Base-by-base conservation (phyloP, 768 basidiomycete species). In the Mycena venus region DNA sequence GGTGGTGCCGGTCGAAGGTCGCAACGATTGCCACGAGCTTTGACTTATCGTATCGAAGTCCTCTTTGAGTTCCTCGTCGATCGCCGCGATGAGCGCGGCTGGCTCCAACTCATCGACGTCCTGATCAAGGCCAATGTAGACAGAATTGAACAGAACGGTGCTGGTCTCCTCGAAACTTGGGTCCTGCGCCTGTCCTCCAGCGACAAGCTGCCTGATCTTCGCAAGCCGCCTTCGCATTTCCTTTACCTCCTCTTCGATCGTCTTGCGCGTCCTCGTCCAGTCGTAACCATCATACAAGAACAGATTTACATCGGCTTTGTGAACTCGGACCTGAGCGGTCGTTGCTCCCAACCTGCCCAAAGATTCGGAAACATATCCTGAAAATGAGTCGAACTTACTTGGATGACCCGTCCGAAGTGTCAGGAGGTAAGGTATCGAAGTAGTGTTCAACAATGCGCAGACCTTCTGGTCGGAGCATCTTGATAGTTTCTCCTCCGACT, bases 261-360 rank as follows among this genome's bases (percentile, higher is more conserved):
- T 90, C 83, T 89, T 93, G 36, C 98, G 92, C 4, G 98, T 99
- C 59, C 88, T 88, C 2, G 80, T 83, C 97, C 98, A 99, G 80
- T 99, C 98, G 78, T 97, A 99, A 2, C 98, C 98, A 69, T 97
- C 96, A 79, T 98, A 95, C 4, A 99, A 88, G 63, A 92, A 89
- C 27, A 99, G 78, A 1, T 89, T 89, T 59, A 94, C 82, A 75
- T 94, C 88, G 66, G 90, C 91, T 51, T 94, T 84, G 51, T 89
- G 86, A 6, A 95, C 78, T 29, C 91, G 88, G 69, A 94, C 78
- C 32, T 84, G 88, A n/a, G 92, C 72, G 29, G 81, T 85, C 10
- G 89, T 89, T 36, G 89, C 88, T 14, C 87, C 88, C 32, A 81
- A 77, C 55, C 89, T 91, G 64, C 29, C n/a, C n/a, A 61, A 42